These are phyloP conservation scores for Suhomyces sp. DNA, from an alignment of 805 yeast species.

Conservation along the genomic window DNA sequence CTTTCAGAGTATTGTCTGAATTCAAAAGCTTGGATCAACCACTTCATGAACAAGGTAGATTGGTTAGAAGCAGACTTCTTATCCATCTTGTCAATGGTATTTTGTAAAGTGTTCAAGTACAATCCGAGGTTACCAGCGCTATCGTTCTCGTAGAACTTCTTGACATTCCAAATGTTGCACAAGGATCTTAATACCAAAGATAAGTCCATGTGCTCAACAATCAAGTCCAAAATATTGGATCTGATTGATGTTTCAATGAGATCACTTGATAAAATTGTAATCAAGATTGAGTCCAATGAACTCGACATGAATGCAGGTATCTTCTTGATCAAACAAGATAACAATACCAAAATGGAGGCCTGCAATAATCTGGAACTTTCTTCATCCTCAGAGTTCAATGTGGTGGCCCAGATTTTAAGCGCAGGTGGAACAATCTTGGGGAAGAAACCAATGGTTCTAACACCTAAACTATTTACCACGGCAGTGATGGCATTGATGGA, in stretches of 20 bases:
- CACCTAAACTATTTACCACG: constrained; percentile 73
- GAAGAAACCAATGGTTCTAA: constrained; percentile 79
- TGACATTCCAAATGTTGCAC: constrained; percentile 57
- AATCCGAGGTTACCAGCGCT: constrained; percentile 54
- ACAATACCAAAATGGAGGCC: constrained; percentile 65
- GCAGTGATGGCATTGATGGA: constrained; percentile 71
- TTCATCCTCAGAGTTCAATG: constrained; percentile 20
- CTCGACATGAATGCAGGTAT: constrained; percentile 84
- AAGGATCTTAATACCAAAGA: constrained; percentile 61
- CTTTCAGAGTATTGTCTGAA: constrained; percentile 53
- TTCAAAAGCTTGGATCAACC: constrained; percentile 71
- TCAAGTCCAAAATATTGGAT: constrained; percentile 57
- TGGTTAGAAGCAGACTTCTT: constrained; percentile 75
- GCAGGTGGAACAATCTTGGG: constrained; percentile 82
- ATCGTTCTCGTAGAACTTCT: constrained; percentile 33
- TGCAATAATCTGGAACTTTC: constrained; percentile 49
- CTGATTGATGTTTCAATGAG: constrained; percentile 60
- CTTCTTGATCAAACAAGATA: constrained; percentile 73
- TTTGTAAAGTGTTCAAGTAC: constrained; percentile 65
- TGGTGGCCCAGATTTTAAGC: constrained; percentile 54
- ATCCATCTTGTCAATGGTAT: constrained; percentile 62
- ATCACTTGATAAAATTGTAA: constrained; percentile 55
- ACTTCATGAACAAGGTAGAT: constrained; percentile 63
- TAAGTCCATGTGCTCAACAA: constrained; percentile 67
- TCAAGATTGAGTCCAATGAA: constrained; percentile 61